Evolutionary conservation across 441 rosid species (phyloP), one percentile per base, ranked within the genome.

Genomic region (Erysimum pusillum): DNA sequence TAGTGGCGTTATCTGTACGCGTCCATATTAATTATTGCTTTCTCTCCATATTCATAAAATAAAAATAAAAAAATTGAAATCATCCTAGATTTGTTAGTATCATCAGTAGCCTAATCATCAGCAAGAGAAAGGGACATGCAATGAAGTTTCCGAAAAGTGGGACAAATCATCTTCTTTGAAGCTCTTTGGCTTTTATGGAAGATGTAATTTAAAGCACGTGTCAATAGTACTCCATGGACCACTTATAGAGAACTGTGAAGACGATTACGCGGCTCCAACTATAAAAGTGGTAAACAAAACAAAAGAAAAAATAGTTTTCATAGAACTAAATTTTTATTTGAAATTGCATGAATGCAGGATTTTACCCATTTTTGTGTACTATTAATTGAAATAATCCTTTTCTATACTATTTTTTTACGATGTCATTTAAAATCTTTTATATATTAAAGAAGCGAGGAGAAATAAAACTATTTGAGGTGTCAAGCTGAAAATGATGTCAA

Each of bases 121-220:
- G 36, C 36, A 54, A 54, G 28, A 8, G 17, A 28, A 54, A 54
- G 60, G 35, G 35, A 31, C 60, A 56, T 7, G 31, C 38, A 56
- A 7, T 31, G 8, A 54, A 13, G 31, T 31, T 31, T 56, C 38
- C 38, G 14, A 31, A 14, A 14, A 31, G 31, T 56, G 6, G 3
- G 60, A 8, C 60, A 14, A 31, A 56, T 31, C 18, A 14, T 56
- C 31, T 54, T 53, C 71, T 57, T 32, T 44, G 65, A 69, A 32
- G 22, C 35, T 1, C 15, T 44, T 58, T 58, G 57, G 13, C 11
- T 25, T 45, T 8, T 34, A 49, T 45, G 22, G 56, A 69, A 22
- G 15, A 44, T 12, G 65, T n/a, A 44, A 32, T 44, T 32, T 45
- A 44, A 32, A 70, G 41, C 74, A 70, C 45, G 45, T 56, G 73